Base-by-base conservation (phyloP, 1,284 basidiomycete genomes). In the Fomitopsis pinicola region DNA sequence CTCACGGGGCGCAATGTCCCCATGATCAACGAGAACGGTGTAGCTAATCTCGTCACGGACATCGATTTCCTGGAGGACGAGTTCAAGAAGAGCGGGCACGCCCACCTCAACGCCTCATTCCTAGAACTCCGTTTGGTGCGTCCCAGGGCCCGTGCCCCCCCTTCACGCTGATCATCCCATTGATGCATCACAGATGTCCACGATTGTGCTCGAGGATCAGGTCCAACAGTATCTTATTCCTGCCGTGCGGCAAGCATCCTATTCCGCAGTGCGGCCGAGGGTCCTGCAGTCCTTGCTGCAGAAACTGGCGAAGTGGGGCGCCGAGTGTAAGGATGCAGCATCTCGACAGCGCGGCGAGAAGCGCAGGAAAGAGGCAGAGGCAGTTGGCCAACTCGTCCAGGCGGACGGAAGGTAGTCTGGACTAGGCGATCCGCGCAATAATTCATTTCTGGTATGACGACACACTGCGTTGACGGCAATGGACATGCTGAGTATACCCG, bases 11-110 rank as follows among this genome's bases (percentile, higher is more conserved):
- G 86, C 1, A 89, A 91, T 58, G 86, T 96, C n/a, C 75, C 81
- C 5, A 82, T 85, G 74, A 85, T 95, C 77, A 98, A 97, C 69
- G 95, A 98, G 70, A 88, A 91, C 67, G 95, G 91, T 0, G 81
- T 96, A 48, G 85, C 88, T 28, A 95, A 94, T 68, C 83, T 96
- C 53, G 77, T 91, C 48, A 84, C 91, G 45, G 94, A 97, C 69
- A 84, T 95, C 58, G 86, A 87, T 62, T 96, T 95, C 73, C 81
- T 97, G 60, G 92, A 96, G 66, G 84, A 86, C 19, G 91, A 94
- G 69, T 85, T 95, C 67, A 86, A 85, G 67, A 79, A 86, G 42
- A 86, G 91, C 61, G 90, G 88, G 38, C 82, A 89, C 67, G 76
- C 81, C 1, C 86, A 91, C 67, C 79, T 97, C 26, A 82, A 82